Conservation (phyloP, 1,284 basidiomycete species). For the Crocinoboletus sp. region DNA sequence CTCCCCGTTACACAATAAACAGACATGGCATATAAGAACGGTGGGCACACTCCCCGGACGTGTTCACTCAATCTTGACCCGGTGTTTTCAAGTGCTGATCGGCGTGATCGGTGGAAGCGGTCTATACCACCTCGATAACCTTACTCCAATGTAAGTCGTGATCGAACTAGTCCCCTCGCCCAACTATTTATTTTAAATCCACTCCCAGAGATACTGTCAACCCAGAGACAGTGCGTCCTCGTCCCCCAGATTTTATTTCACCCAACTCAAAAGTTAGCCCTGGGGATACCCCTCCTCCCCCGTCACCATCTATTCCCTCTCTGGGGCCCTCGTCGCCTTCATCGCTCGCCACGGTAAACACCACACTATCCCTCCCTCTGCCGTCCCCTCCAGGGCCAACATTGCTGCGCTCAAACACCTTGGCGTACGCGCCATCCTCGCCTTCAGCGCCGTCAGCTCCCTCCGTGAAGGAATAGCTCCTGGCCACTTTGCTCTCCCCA, state of each 20-base stretch:
- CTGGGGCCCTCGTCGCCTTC: slow-evolving; percentile 83
- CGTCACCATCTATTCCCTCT: slow-evolving; percentile 82
- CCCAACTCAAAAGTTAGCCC: slow-evolving; percentile 48
- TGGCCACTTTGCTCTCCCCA: slow-evolving; percentile 86
- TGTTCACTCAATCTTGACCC: not conserved
- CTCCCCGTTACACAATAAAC: too few species aligned
- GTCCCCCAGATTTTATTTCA: not conserved
- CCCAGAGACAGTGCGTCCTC: slow-evolving; percentile 57
- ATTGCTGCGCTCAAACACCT: slow-evolving; percentile 93
- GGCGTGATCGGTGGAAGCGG: slow-evolving; percentile 87
- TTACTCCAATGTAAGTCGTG: slow-evolving; percentile 67
- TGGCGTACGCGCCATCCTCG: slow-evolving; percentile 85
- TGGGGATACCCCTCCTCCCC: slow-evolving; percentile 94
- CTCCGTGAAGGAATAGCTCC: slow-evolving; percentile 93
- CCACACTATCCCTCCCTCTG: slow-evolving; percentile 73
- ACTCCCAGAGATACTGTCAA: slow-evolving; percentile 58
- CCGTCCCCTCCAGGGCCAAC: slow-evolving; percentile 86
- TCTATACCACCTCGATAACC: slow-evolving; percentile 86
- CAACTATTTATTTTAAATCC: not conserved
- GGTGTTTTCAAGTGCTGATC: slow-evolving; percentile 52
- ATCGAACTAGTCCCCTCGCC: not conserved
- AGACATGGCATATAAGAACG: slow-evolving; percentile 24
- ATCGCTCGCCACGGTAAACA: slow-evolving; percentile 84
- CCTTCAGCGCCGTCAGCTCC: slow-evolving; percentile 97
- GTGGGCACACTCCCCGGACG: slow-evolving; percentile 3